Base-by-base conservation (phyloP, 2,329 filamentous ascomycete species). In the Samsoniella hepiali region DNA sequence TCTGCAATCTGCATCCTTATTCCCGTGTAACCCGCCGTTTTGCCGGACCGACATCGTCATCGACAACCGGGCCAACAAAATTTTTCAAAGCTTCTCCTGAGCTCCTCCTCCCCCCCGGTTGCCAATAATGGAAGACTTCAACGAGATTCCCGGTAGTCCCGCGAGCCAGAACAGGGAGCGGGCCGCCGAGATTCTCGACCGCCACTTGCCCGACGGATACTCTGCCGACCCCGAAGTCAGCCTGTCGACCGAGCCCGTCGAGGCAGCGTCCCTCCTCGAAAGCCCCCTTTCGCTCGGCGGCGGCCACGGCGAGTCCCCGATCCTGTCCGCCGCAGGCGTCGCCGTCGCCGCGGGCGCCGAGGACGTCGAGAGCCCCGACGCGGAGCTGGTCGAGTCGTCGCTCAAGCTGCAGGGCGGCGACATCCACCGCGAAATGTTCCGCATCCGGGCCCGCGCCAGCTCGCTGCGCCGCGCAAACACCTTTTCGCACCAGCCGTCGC, bases 391-490 rank as follows among this genome's bases (percentile, higher is more conserved):
- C 40, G 74, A 77, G 62, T 91, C 89, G 1, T 93, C 90, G 0
- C 78, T 93, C 60, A 85, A 81, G 64, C 80, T 93, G 3, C 89
- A 90, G 70, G 90, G 90, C 58, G 90, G 90, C 47, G 90, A 93
- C 69, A 88, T 93, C 29, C 90, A 93, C 72, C 87, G 90, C 40
- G 88, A 91, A 69, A 83, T 93, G 40, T 93, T 90, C 81, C 89
- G 86, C 71, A 87, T 91, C 69, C 86, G 88, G 65, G 85, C 87
- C 17, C 80, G 85, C 45, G 76, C 74, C 36, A 73, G 47, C 73
- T 73, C 82, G 70, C 69, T 77, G 75, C 72, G 85, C 69, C 83
- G 90, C 66, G 81, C 90, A 17, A 83, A 83, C 60, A 91, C 89
- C 0, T 92, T 92, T 69, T 88, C 89, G 56, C 78, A 85, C 67